Percentiles rank a stretch among this genome's conserved stretches.
Evolutionary conservation across 208 protist species (phyloP).

Genomic region (Blechomonas ayalai): DNA sequence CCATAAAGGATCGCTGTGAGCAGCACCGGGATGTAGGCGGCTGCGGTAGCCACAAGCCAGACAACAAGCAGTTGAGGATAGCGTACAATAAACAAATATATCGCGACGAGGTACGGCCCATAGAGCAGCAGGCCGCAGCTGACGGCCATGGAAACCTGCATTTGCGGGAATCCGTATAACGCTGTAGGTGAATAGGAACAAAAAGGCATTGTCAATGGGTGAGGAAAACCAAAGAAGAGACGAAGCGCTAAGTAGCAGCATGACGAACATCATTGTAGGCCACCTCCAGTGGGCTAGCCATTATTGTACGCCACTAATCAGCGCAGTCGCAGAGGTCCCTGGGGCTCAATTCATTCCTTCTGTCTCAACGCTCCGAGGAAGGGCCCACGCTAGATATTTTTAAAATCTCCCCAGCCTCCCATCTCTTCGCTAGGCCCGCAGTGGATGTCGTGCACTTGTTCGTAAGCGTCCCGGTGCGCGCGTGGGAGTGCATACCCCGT

Average conservation of each 20-base stretch:
- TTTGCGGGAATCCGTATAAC: constrained; percentile 1
- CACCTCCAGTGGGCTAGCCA: too few relatives aligned
- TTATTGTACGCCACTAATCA: constrained; percentile 8
- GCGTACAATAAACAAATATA: neutral
- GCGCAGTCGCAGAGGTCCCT: constrained; percentile 4
- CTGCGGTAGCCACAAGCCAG: neutral
- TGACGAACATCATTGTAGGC: too few relatives aligned
- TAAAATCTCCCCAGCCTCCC: too few relatives aligned
- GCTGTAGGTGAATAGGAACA: constrained; percentile 7
- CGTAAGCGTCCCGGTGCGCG: neutral
- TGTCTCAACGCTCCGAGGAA: neutral
- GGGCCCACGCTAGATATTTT: neutral
- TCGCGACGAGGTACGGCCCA: constrained; percentile 4
- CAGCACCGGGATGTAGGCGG: neutral
- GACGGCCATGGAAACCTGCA: constrained; percentile 2
- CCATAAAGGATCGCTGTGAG: neutral
- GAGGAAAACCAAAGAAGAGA: constrained; percentile 5
- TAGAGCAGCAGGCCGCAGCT: constrained; percentile 9
- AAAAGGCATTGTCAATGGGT: neutral
- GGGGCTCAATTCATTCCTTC: too few relatives aligned
- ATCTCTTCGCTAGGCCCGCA: neutral
- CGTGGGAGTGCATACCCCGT: neutral
- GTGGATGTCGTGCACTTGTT: neutral
- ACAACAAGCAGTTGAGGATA: constrained; percentile 9
- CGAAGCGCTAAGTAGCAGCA: constrained; percentile 8